Evolutionary conservation across 768 basidiomycete species (phyloP).

Genomic region (Pulveroboletus ravenelii): DNA sequence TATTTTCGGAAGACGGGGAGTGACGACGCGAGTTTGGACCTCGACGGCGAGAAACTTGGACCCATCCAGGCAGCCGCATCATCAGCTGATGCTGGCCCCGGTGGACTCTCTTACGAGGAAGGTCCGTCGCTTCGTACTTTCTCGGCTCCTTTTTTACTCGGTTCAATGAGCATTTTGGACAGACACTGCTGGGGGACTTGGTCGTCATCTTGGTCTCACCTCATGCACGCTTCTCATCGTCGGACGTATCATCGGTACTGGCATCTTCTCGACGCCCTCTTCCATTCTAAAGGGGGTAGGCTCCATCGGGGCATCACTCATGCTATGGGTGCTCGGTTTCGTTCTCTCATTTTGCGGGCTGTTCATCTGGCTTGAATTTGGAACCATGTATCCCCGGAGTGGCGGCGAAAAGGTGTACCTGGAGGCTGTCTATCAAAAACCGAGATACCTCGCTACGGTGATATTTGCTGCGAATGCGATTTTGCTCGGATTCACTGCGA

Average conservation of each 20-base stretch:
- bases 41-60: not conserved
- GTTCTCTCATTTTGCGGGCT: constrained; percentile 53
- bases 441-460: constrained; percentile 44
- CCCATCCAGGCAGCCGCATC: too few relatives aligned
- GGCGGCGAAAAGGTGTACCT: constrained; percentile 63
- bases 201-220: constrained; percentile 52
- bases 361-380: constrained; percentile 61
- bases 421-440: constrained; percentile 48
- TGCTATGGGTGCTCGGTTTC: constrained; percentile 63
- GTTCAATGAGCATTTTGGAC: not conserved
- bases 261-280: constrained; percentile 62
- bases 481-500: constrained; percentile 38
- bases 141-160: not conserved
- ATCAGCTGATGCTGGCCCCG: constrained; percentile 28
- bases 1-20: constrained; percentile 1
- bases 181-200: constrained; percentile 54
- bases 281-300: constrained; percentile 54
- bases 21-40: not conserved
- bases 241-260: constrained; percentile 57
- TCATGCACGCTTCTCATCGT: constrained; percentile 55
- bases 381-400: constrained; percentile 59
- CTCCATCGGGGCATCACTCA: constrained; percentile 54
- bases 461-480: constrained; percentile 48
- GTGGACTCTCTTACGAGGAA: constrained; percentile 47
- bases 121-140: constrained; percentile 23